These are phyloP conservation scores for Rhizoctonia solani DNA, from an alignment of 1,284 basidiomycete species.

Conservation along the genomic window DNA sequence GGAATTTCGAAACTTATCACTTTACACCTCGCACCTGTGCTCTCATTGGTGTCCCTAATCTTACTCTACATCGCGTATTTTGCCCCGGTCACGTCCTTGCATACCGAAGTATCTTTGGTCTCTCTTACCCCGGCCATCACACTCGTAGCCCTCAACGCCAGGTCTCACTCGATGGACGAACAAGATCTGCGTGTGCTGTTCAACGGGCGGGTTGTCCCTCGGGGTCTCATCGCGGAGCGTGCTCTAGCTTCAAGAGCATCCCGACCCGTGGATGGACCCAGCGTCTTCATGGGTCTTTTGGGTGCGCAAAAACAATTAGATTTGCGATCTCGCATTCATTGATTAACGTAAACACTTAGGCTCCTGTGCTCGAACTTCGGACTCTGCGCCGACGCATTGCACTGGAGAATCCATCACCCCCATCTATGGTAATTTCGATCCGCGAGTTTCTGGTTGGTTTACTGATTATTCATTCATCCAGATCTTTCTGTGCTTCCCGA, in stretches of 20 bases:
- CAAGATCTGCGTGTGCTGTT: constrained; percentile 39
- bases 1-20: constrained; percentile 69
- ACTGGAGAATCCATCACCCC: constrained; percentile 61
- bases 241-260: constrained; percentile 23
- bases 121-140: constrained; percentile 62
- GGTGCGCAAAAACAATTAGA: constrained; percentile 52
- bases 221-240: constrained; percentile 23
- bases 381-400: constrained; percentile 58
- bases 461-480: constrained; percentile 43
- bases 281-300: constrained; percentile 65
- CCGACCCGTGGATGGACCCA: constrained; percentile 66
- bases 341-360: constrained; percentile 49
- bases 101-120: constrained; percentile 64
- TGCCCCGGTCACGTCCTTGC: constrained; percentile 63
- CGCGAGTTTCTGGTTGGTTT: constrained; percentile 49
- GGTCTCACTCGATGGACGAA: constrained; percentile 47
- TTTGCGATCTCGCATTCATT: background rate
- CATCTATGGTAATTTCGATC: too few species aligned
- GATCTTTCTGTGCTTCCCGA: constrained; percentile 65
- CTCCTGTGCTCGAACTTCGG: constrained; percentile 63
- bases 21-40: constrained; percentile 67
- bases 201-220: constrained; percentile 23
- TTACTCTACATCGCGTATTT: constrained; percentile 68
- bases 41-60: constrained; percentile 65
- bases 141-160: constrained; percentile 35